Evolutionary conservation across 1,139 yeast species (phyloP), one percentile per base, ranked within the genome.

Genomic region (Casaregolazyma suthepensis): DNA sequence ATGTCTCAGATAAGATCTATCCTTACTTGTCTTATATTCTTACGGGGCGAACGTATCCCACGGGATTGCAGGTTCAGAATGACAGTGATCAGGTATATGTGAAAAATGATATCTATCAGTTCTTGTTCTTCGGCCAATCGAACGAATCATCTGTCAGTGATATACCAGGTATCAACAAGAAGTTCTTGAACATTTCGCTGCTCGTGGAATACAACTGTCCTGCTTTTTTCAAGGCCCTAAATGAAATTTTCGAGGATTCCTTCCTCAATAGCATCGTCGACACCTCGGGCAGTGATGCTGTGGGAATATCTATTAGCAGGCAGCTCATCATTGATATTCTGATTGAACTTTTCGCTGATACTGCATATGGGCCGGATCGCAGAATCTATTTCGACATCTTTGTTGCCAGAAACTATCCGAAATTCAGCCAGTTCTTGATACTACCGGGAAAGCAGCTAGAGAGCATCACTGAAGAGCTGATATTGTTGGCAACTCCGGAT

Each of bases 11-110:
- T 7, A 76, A 74, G 57, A 79, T 81, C 0, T 87, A 73, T 60
- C 73, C 83, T 0, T 90, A 85, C 64, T 66, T 90, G 60, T 75
- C 90, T 0, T 84, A 80, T 61, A 72, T 83, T n/a, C 70, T 88
- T 45, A 83, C 90, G 0, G 94, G 96, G 0, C 71, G 90, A 50
- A 84, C 84, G 56, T 90, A 83, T 64, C 96, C 96, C 0, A 82
- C 85, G 0, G 91, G 83, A 15, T 69, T 73, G 40, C 68, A 67
- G 20, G 73, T 85, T 37, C 70, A 67, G 1, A 68, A 60, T 18
- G 43, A 64, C 58, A 53, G 48, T 17, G 46, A 52, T 23, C 59
- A 60, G 1, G 54, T 58, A 12, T 53, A 50, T 18, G 83, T 85
- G 0, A 81, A 82, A 59, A 60, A 70, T 10, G 68, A 72, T 20